Evolutionary conservation across 2,329 filamentous ascomycete genomes (phyloP), one percentile per base, ranked within the genome.

Genomic region (Neonectria ditissima): DNA sequence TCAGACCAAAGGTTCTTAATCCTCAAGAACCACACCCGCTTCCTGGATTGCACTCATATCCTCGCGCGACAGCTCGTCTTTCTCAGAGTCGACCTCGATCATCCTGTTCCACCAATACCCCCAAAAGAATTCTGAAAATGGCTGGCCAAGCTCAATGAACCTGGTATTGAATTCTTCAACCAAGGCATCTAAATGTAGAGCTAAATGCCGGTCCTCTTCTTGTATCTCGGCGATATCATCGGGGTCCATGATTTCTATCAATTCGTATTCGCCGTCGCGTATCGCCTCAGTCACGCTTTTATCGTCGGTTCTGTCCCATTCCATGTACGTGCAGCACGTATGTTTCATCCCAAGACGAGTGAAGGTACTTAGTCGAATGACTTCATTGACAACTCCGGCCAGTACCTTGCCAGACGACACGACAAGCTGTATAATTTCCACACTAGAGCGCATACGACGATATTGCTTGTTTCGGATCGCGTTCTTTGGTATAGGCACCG

Each of bases 41-140:
- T 47, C 44, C 13, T 22, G 24, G 9, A 47, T 47, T 2, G 44
- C 44, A 6, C 13, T 22, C 1, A n/a, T 28, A n/a, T 47, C 24
- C 44, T 47, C 24, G 24, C 9, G 24, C 26, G 26, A 24, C 16
- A 28, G 22, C 13, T 37, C 48, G 8, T 32, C 30, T 34, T 34
- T 28, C 6, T 20, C 48, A 20, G 28, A 30, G 28, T 52, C 28
- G n/a, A 34, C 20, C 20, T 52, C 48, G 22, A 37, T 4, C 48
- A 34, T 52, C n/a, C 48, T 32, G 28, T 9, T 22, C 28, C 48
- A 37, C 30, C 48, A 52, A 20, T 52, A 52, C 5, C 48, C 48
- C 2, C 6, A 20, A 11, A 52, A 34, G 48, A 52, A 52, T 5
- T 34, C 20, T 11, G 10, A 13, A 34, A 52, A 37, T 22, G 30